Conservation (phyloP, 169 alveolate genomes). For the Fabrea salina region DNA sequence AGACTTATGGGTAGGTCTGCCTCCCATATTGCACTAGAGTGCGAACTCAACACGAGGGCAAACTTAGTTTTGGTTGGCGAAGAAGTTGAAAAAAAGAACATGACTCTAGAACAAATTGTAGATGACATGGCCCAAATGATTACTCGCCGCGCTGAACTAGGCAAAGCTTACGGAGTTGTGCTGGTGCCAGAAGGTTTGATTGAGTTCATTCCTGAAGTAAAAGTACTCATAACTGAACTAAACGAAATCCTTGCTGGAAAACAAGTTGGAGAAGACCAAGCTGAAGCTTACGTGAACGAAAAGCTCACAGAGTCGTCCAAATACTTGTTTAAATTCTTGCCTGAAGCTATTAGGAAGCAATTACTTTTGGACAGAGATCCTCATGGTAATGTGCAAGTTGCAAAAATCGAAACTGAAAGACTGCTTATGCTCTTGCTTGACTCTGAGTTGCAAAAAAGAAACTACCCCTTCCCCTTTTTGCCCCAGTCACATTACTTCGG, state of each 20-base stretch:
- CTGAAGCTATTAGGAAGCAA: slow-evolving; percentile 92
- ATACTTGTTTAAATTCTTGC: slow-evolving; percentile 47
- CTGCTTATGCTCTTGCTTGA: slow-evolving; percentile 91
- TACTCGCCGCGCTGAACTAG: slow-evolving; percentile 83
- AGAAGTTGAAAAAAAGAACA: slow-evolving; percentile 86
- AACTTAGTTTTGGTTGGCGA: slow-evolving; percentile 94
- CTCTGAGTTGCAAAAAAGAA: slow-evolving; percentile 64
- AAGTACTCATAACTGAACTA: slow-evolving; percentile 88
- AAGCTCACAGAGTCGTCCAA: too few relatives aligned
- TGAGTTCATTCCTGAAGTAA: slow-evolving; percentile 95
- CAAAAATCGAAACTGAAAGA: slow-evolving; percentile 98
- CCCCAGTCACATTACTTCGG: slow-evolving; percentile 94
- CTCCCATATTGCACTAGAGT: slow-evolving; percentile 95
- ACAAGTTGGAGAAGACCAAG: too few relatives aligned
- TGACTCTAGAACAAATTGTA: slow-evolving; percentile 85
- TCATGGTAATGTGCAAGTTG: slow-evolving; percentile 97
- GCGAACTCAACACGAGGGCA: slow-evolving; percentile 95
- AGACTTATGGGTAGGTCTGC: slow-evolving; percentile 99
- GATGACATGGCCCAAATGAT: slow-evolving; percentile 88
- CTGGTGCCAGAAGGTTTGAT: slow-evolving; percentile 97
- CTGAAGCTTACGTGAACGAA: too few relatives aligned
- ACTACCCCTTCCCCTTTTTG: slow-evolving; percentile 57
- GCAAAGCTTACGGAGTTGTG: slow-evolving; percentile 94
- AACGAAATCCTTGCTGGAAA: too few relatives aligned
- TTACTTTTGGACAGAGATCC: slow-evolving; percentile 97